Percentiles rank a stretch among this genome's conserved stretches.
phyloP scores from a whole-genome alignment of 73 alveolate genomes.

The Tetrahymena elliotti region DNA sequence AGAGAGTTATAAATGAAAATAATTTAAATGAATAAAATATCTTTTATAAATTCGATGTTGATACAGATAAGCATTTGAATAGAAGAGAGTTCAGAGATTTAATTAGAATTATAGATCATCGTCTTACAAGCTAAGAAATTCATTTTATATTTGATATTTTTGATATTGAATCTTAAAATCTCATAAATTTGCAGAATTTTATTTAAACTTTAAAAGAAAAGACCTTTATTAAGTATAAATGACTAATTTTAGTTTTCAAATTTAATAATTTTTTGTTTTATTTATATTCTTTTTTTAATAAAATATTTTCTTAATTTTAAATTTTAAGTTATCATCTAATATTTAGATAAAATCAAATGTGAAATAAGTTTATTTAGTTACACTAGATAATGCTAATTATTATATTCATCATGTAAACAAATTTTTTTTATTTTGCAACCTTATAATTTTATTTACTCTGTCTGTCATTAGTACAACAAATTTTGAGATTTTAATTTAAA shows the following conservation, averaged over 20 bases:
- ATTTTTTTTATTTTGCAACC: too few relatives aligned
- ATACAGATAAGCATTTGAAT: slow-evolving; percentile 13
- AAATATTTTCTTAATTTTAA: too few relatives aligned
- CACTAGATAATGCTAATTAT: too few relatives aligned
- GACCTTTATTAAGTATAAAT: background rate
- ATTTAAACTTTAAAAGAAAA: background rate
- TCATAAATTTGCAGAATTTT: slow-evolving; percentile 8
- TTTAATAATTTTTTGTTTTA: background rate
- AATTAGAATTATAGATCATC: slow-evolving; percentile 13
- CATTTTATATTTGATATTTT: slow-evolving; percentile 17
- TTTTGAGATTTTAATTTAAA: too few relatives aligned
- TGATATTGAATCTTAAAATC: slow-evolving; percentile 15
- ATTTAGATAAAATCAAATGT: too few relatives aligned
- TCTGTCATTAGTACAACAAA: too few relatives aligned
- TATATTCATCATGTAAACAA: too few relatives aligned
- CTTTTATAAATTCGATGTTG: background rate
- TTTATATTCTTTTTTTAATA: too few relatives aligned
- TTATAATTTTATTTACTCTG: too few relatives aligned
- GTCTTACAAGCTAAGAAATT: slow-evolving; percentile 10
- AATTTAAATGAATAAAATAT: slow-evolving; percentile 12
- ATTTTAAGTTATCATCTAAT: too few relatives aligned
- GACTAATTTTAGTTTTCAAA: background rate
- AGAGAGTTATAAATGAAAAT: slow-evolving; percentile 3
- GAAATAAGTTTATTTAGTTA: too few relatives aligned
- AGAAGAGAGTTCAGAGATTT: slow-evolving; percentile 14